A percentile compares a stretch with the other conserved stretches of the same genome.
Evolutionary conservation across 495 filamentous ascomycete species (phyloP).

Genomic region (Penicillium parvum): DNA sequence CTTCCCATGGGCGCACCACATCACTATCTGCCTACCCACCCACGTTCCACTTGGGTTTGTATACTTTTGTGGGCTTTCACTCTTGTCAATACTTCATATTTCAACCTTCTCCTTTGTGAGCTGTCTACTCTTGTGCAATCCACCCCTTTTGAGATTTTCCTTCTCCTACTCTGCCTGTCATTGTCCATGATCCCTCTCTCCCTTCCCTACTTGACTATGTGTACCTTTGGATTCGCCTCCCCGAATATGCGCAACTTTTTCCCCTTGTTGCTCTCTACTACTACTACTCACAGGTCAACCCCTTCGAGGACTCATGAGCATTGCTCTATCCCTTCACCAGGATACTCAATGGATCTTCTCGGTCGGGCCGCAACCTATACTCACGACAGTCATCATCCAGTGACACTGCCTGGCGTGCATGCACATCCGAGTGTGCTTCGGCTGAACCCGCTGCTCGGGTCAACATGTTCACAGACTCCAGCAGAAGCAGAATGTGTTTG

Average conservation of each 20-base stretch:
- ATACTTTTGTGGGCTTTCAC: too few relatives aligned
- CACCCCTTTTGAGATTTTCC: background rate
- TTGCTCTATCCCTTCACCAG: background rate
- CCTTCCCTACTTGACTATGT: background rate
- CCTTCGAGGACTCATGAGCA: background rate
- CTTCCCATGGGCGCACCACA: slow-evolving; percentile 15
- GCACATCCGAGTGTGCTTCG: slow-evolving; percentile 5
- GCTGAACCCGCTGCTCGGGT: slow-evolving; percentile 8
- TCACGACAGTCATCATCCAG: background rate
- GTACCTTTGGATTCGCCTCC: background rate
- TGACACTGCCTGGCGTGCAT: slow-evolving; percentile 4
- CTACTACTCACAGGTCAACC: background rate
- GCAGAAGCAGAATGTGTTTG: background rate
- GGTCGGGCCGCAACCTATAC: slow-evolving; percentile 5
- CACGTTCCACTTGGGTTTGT: slow-evolving; percentile 9
- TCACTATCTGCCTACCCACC: slow-evolving; percentile 4
- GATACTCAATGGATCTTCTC: slow-evolving; percentile 4
- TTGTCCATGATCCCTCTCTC: background rate
- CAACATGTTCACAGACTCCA: too few relatives aligned
- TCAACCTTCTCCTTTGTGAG: background rate
- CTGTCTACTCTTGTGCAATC: too few relatives aligned
- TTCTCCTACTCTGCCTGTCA: background rate
- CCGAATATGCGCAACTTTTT: background rate
- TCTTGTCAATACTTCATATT: background rate
- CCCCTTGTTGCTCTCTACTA: background rate